phyloP scores from a whole-genome alignment of 2,329 filamentous ascomycete genomes.

The Pseudocercospora crystallina region DNA sequence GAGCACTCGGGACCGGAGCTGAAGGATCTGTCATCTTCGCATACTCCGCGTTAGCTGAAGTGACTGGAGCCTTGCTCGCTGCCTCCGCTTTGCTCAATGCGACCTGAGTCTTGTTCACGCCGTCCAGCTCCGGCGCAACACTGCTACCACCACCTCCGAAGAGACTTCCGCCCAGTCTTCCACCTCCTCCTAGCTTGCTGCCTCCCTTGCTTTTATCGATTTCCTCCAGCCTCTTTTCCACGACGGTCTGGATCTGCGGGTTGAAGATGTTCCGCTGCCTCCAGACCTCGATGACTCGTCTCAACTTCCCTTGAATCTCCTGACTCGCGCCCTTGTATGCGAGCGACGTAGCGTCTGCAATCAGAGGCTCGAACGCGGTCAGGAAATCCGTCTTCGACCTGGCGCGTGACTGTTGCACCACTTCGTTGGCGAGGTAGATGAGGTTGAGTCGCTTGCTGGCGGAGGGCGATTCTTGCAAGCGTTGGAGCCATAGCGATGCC shows the following conservation, averaged over 20 bases:
- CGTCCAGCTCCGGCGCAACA: slow-evolving; percentile 73
- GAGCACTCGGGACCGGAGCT: slow-evolving; percentile 70
- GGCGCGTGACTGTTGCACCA: slow-evolving; percentile 92
- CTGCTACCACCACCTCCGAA: slow-evolving; percentile 59
- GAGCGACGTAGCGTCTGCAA: slow-evolving; percentile 84
- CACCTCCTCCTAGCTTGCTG: slow-evolving; percentile 25
- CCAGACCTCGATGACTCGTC: slow-evolving; percentile 93
- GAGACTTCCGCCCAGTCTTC: slow-evolving; percentile 63
- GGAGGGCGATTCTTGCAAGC: slow-evolving; percentile 77
- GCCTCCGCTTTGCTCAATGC: slow-evolving; percentile 71
- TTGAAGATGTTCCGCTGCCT: slow-evolving; percentile 84
- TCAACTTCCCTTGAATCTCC: slow-evolving; percentile 84
- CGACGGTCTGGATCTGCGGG: slow-evolving; percentile 70
- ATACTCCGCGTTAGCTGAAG: slow-evolving; percentile 76
- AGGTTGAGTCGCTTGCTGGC: slow-evolving; percentile 83
- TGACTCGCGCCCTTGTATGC: slow-evolving; percentile 86
- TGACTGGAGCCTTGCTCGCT: slow-evolving; percentile 65
- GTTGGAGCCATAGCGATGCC: slow-evolving; percentile 86
- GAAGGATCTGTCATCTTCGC: slow-evolving; percentile 75
- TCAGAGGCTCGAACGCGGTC: slow-evolving; percentile 83
- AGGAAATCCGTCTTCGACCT: slow-evolving; percentile 91
- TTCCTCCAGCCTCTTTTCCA: slow-evolving; percentile 74
- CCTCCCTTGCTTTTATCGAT: slow-evolving; percentile 50
- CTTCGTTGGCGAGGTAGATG: slow-evolving; percentile 95
- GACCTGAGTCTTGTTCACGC: slow-evolving; percentile 72